Percentiles rank a stretch among this genome's conserved stretches.
Evolutionary conservation across 2,329 filamentous ascomycete genomes (phyloP).

Genomic region (Penicillium sp.): DNA sequence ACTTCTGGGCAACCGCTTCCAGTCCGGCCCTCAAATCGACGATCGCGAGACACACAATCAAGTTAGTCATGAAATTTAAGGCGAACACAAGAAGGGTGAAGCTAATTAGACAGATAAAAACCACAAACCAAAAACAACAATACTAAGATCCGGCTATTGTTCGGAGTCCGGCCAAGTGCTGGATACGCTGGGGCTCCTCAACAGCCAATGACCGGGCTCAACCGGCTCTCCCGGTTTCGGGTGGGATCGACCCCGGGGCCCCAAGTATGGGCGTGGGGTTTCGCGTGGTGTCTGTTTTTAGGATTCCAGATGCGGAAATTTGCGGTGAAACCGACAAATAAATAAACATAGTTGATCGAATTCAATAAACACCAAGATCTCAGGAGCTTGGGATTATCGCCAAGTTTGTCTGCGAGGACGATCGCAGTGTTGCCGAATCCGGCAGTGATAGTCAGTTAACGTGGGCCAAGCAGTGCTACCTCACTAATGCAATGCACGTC

Average conservation of each 20-base stretch:
- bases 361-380: background rate
- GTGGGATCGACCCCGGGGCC: background rate
- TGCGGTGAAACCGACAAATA: background rate
- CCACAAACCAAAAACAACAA: conserved; percentile 5
- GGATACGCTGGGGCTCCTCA: background rate
- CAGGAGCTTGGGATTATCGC: background rate
- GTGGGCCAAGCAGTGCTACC: background rate
- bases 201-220: background rate
- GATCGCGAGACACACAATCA: background rate
- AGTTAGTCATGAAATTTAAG: background rate
- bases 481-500: conserved; percentile 8
- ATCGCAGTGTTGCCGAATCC: conserved; percentile 1
- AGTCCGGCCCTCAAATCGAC: background rate
- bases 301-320: conserved; percentile 7
- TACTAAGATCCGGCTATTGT: conserved; percentile 13
- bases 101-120: background rate
- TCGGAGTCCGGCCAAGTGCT: conserved; percentile 1
- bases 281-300: conserved; percentile 14
- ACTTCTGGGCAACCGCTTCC: background rate
- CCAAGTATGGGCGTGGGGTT: background rate
- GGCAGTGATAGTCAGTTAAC: background rate
- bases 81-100: background rate
- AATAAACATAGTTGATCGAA: background rate
- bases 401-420: background rate
- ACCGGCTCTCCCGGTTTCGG: background rate